Base-by-base conservation (phyloP, 1,284 basidiomycete species). In the Malassezia brasiliensis region DNA sequence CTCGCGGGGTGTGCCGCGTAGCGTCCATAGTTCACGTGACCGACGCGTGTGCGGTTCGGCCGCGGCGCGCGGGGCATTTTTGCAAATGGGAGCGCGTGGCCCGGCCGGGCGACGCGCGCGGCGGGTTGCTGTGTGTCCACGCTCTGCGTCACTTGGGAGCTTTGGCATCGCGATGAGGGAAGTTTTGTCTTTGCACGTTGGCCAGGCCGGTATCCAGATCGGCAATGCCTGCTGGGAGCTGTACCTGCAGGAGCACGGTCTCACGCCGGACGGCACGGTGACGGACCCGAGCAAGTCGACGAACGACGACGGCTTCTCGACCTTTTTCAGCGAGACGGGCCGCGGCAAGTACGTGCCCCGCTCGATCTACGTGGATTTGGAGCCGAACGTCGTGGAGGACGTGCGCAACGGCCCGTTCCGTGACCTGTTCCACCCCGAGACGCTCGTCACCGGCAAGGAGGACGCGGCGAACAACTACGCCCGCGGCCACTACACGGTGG, bases 381-480 rank as follows among this genome's bases (percentile, higher is more conserved):
- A 96, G 78, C 91, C 91, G 54, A 88, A 90, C 75, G 93, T 85
- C 63, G 86, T 96, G 75, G 93, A 96, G 74, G 90, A 93, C 74
- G 90, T 99, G 75, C 88, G 89, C 78, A 88, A 84, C 53, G 94
- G 94, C 65, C 84, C 85, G 56, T 98, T 96, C 80, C 83, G 88
- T 74, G 85, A 84, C 62, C 84, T 99, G 49, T 98, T 99, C 82
- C 94, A 98, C 79, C 94, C 94, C 11, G 94, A 98, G 81, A 94
- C 90, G 61, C 85, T 98, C 81, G 88, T 99, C 77, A 90, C 87
- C 57, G 94, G 94, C 68, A 98, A 98, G 81, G 94, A 99, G 81
- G 94, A 98, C 75, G 93, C 91, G 53, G 93, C 93, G 64, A 99
- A 96, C 83, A 98, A 98, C 78, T 98, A 50, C 61, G 68, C 83